phyloP scores from a whole-genome alignment of 305 asterid species.

The Fraxinus ornus region DNA sequence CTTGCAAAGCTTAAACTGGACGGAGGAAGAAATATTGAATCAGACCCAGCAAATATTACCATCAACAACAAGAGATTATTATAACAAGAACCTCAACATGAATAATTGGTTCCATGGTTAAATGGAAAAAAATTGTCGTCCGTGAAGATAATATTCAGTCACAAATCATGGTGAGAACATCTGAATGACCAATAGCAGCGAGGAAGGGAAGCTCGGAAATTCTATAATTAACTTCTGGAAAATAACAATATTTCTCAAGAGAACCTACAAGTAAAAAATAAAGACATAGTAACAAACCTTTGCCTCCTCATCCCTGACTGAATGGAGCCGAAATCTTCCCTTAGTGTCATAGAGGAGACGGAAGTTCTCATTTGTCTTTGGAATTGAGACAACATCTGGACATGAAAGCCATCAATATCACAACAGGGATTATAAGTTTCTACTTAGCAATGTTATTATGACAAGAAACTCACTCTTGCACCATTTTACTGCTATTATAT shows the following conservation, averaged over 20 bases:
- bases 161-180: background rate
- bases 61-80: background rate
- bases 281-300: background rate
- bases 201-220: background rate
- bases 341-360: constrained; percentile 16
- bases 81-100: background rate
- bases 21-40: background rate
- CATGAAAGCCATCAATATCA: background rate
- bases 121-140: background rate
- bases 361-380: constrained; percentile 19
- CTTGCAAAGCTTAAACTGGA: constrained; percentile 21
- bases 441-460: background rate
- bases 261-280: background rate
- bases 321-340: constrained; percentile 14
- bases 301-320: constrained; percentile 19
- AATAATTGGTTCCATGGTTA: background rate
- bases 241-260: background rate
- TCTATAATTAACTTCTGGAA: background rate
- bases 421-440: background rate
- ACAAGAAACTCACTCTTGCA: background rate
- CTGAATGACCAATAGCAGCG: background rate
- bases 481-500: background rate
- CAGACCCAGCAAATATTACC: background rate
- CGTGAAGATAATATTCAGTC: background rate
- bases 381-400: constrained; percentile 19